A percentile compares a stretch with the other conserved stretches of the same genome.
These are phyloP conservation scores for Chrysoporthe austroafricana DNA, from an alignment of 2,329 filamentous ascomycete species.

Conservation along the genomic window DNA sequence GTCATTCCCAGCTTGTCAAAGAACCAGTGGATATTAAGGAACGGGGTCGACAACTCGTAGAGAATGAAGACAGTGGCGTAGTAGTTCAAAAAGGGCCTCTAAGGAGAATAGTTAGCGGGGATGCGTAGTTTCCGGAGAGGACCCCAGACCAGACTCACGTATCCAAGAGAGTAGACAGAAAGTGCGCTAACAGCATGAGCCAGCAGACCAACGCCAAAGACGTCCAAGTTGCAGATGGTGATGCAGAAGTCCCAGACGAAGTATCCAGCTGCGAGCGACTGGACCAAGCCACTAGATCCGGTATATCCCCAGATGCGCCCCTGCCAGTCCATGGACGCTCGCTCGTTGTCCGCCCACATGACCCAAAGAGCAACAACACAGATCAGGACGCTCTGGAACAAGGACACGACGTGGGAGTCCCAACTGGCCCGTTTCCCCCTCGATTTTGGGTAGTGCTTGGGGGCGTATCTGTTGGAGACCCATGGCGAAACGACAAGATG, in stretches of 20 bases:
- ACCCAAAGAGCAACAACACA: constrained; percentile 75
- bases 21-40: constrained; percentile 91
- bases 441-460: constrained; percentile 66
- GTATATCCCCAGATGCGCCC: constrained; percentile 80
- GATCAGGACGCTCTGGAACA: constrained; percentile 76
- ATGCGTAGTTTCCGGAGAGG: neutral
- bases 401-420: constrained; percentile 85
- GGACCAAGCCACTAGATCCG: constrained; percentile 71
- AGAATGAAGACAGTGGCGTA: constrained; percentile 82
- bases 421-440: constrained; percentile 73
- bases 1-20: constrained; percentile 85
- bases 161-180: constrained; percentile 75
- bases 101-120: constrained; percentile 16
- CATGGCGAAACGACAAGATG: constrained; percentile 69
- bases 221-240: constrained; percentile 67
- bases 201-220: constrained; percentile 77
- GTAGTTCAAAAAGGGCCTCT: constrained; percentile 85
- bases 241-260: constrained; percentile 82
- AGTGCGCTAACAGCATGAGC: constrained; percentile 78
- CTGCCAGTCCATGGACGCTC: constrained; percentile 66
- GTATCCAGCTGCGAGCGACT: constrained; percentile 78
- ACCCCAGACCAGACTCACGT: constrained; percentile 59
- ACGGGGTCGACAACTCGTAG: constrained; percentile 84
- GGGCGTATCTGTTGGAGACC: constrained; percentile 65
- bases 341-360: constrained; percentile 70